Conservation (phyloP, 345 rosid species). For the Hirschfeldia incana region DNA sequence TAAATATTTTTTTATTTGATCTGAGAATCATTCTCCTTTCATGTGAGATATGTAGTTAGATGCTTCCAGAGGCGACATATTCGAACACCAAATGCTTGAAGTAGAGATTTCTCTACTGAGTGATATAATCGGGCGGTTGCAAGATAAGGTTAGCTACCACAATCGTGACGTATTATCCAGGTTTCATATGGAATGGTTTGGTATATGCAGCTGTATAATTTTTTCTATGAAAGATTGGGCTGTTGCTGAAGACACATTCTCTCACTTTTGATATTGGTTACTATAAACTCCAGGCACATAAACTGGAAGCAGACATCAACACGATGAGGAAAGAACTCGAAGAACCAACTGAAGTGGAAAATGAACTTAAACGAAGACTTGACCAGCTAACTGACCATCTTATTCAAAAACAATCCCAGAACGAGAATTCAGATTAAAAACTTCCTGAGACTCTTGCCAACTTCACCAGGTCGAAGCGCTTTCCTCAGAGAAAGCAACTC, state of each 20-base stretch:
- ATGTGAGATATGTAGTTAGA: conserved; percentile 57
- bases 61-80: conserved; percentile 64
- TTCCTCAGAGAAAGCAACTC: conserved; percentile 90
- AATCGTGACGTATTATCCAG: conserved; percentile 12
- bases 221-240: background rate
- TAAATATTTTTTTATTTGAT: conserved; percentile 14
- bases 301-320: conserved; percentile 63
- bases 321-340: conserved; percentile 75
- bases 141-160: conserved; percentile 66
- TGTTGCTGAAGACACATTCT: too few species aligned
- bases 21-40: conserved; percentile 25
- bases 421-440: conserved; percentile 11
- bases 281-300: conserved; percentile 57
- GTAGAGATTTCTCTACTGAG: conserved; percentile 68
- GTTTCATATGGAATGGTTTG: background rate
- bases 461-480: conserved; percentile 76
- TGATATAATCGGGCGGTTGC: conserved; percentile 62
- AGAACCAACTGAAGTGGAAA: conserved; percentile 89
- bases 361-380: conserved; percentile 83
- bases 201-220: conserved; percentile 8
- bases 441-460: conserved; percentile 5
- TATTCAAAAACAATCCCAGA: conserved; percentile 95
- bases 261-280: background rate
- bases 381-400: conserved; percentile 92
- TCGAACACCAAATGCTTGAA: conserved; percentile 72